Evolutionary conservation across 163 green algal species (phyloP), one percentile per base, ranked within the genome.

Genomic region (Prototheca wickerhamii): DNA sequence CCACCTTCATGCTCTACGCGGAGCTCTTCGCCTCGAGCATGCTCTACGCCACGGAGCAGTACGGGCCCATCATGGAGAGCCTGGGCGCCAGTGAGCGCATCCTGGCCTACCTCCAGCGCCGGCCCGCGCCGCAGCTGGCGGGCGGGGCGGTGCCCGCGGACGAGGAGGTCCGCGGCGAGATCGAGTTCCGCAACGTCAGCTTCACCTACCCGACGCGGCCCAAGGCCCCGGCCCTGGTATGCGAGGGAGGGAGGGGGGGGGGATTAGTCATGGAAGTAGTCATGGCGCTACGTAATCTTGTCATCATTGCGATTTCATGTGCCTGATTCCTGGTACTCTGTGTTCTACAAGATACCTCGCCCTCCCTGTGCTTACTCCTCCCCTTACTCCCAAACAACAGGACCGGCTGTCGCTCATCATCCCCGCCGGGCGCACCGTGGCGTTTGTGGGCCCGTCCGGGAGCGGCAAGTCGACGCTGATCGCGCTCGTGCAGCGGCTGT

Each of bases 401-500:
- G 49, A 72, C 15, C 53, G 63, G 18, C 63, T 85, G 12, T 78
- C 28, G 43, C 70, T 94, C 23, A 69, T 34, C 6, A 65, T 93
- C 8, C 50, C 75, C 8, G 73, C 83, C 0, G 82, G 84, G 28
- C 70, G 85, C 70, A 74, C 89, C 15, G 77, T 84, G 2, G 88
- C 88, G 1, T 70, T 95, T 21, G 88, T 96, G 57, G 87, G 87
- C 2, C 73, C 84, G 29, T 83, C 64, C 44, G 87, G 86, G 58
- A 83, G 70, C 43, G 89, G 89, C 62, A 95, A 96, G 79, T 82
- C 73, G 61, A 94, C 83, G 4, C 64, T 93, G 33, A 80, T 94
- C 21, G 67, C 78, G 7, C 73, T 96, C 32, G 71, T 95, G 49
- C 75, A 92, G 70, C 79, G 85, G 25, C 82, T 93, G 51, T 93